Conservation (phyloP, 331 rosid genomes). For the Arachis monticola region DNA sequence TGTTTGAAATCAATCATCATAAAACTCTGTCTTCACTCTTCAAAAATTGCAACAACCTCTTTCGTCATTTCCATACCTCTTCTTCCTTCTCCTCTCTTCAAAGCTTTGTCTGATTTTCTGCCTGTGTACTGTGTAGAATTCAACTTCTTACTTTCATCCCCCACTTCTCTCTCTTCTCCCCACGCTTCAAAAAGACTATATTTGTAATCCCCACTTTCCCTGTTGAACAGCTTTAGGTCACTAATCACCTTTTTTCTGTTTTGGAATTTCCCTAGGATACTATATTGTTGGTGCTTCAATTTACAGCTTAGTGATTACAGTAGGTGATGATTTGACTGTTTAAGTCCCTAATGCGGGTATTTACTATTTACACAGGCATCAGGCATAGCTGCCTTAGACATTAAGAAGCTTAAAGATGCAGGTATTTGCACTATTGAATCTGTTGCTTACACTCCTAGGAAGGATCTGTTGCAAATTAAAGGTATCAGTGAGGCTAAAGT, state of each 20-base stretch:
- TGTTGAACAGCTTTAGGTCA: slow-evolving; percentile 90
- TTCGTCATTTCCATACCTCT: too few species aligned
- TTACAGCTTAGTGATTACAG: background rate
- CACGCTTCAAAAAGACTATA: background rate
- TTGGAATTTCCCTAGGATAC: background rate
- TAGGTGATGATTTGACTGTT: background rate
- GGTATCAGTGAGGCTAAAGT: slow-evolving; percentile 99
- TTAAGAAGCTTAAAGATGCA: slow-evolving; percentile 93
- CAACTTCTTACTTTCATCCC: background rate
- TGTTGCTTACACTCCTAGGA: slow-evolving; percentile 88
- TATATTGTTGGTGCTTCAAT: background rate
- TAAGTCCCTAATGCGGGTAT: background rate
- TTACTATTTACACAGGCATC: slow-evolving; percentile 52
- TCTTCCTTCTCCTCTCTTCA: too few species aligned
- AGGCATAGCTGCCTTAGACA: slow-evolving; percentile 80
- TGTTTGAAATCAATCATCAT: too few species aligned
- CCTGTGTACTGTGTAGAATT: background rate
- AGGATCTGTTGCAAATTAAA: slow-evolving; percentile 91
- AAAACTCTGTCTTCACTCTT: too few species aligned
- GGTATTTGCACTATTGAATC: slow-evolving; percentile 92
- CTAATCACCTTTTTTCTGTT: background rate
- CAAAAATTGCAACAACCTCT: too few species aligned
- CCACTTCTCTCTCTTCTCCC: slow-evolving; percentile 11
- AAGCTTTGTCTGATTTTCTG: too few species aligned
- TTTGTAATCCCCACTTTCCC: slow-evolving; percentile 47